These are phyloP conservation scores for Phytophthora capsici DNA, from an alignment of 352 stramenopile genomes.

Conservation along the genomic window DNA sequence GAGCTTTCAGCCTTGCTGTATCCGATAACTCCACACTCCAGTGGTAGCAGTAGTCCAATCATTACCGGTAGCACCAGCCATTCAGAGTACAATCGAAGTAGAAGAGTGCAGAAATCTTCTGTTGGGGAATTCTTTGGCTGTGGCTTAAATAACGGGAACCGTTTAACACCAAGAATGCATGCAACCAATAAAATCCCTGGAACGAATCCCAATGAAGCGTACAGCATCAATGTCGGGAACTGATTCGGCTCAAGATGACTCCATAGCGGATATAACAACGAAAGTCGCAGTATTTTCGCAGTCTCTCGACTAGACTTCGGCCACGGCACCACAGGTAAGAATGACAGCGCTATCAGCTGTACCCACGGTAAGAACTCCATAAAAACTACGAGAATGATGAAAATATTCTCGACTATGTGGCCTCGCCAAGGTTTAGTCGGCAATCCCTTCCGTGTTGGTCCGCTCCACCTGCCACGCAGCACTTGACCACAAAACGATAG, in stretches of 20 bases:
- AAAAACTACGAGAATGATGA: conserved; percentile 37
- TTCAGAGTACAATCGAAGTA: conserved; percentile 60
- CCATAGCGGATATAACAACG: conserved; percentile 61
- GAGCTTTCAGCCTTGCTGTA: conserved; percentile 32
- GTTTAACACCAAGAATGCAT: conserved; percentile 46
- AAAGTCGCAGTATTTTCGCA: conserved; percentile 47
- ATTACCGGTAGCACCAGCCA: conserved; percentile 56
- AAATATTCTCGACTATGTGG: conserved; percentile 35
- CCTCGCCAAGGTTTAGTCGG: conserved; percentile 25
- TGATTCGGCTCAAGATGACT: conserved; percentile 40
- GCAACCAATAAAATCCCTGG: conserved; percentile 39
- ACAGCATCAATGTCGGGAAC: conserved; percentile 47
- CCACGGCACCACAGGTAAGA: conserved; percentile 67
- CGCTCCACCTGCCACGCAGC: conserved; percentile 46
- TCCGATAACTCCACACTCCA: conserved; percentile 63
- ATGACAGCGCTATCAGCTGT: conserved; percentile 52
- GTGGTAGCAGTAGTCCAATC: conserved; percentile 58
- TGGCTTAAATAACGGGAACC: conserved; percentile 73
- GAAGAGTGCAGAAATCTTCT: conserved; percentile 59
- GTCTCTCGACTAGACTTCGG: conserved; percentile 33
- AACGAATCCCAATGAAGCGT: conserved; percentile 47
- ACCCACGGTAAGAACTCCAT: conserved; percentile 59
- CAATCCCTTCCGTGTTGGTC: conserved; percentile 38
- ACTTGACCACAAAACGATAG: conserved; percentile 11
- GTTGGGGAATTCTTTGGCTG: conserved; percentile 47